Evolutionary conservation across 1,284 basidiomycete genomes (phyloP).

Genomic region (Rhodotorula glutinis): DNA sequence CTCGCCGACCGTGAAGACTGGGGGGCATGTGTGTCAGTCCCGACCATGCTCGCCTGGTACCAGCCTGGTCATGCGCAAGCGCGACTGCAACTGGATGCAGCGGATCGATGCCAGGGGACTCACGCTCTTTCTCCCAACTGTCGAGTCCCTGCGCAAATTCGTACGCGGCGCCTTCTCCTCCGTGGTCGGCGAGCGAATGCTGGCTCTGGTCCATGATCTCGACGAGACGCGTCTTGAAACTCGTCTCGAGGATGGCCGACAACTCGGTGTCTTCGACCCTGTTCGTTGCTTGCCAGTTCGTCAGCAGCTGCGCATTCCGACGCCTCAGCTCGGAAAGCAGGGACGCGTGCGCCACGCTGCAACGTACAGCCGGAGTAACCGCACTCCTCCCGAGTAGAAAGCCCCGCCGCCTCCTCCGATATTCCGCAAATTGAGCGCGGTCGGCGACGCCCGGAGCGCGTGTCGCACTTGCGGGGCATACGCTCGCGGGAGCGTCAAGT

Average conservation of each 20-base stretch:
- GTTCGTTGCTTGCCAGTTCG: not conserved
- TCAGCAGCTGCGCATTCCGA: not conserved
- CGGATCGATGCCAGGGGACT: not conserved
- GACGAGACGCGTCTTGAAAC: constrained; percentile 41
- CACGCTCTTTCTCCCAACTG: constrained; percentile 45
- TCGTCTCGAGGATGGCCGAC: constrained; percentile 32
- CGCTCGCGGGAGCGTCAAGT: constrained; percentile 42
- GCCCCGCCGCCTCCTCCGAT: constrained; percentile 43
- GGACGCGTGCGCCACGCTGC: not conserved
- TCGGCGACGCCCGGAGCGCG: constrained; percentile 42
- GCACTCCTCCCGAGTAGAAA: constrained; percentile 43
- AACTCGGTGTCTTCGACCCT: constrained; percentile 43
- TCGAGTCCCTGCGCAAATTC: constrained; percentile 44
- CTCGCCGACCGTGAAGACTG: constrained; percentile 43
- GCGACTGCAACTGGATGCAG: no score
- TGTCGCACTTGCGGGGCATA: constrained; percentile 43
- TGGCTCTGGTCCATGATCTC: constrained; percentile 46
- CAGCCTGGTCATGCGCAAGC: no score
- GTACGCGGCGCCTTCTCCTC: constrained; percentile 41
- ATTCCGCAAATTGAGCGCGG: constrained; percentile 43
- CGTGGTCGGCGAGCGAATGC: constrained; percentile 39
- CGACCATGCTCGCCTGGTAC: no score
- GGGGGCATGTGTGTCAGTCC: not conserved
- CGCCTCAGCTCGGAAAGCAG: not conserved
- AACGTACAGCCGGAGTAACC: constrained; percentile 13